Conservation (phyloP, 2,329 filamentous ascomycete species). For the Verticillium tricorpus region DNA sequence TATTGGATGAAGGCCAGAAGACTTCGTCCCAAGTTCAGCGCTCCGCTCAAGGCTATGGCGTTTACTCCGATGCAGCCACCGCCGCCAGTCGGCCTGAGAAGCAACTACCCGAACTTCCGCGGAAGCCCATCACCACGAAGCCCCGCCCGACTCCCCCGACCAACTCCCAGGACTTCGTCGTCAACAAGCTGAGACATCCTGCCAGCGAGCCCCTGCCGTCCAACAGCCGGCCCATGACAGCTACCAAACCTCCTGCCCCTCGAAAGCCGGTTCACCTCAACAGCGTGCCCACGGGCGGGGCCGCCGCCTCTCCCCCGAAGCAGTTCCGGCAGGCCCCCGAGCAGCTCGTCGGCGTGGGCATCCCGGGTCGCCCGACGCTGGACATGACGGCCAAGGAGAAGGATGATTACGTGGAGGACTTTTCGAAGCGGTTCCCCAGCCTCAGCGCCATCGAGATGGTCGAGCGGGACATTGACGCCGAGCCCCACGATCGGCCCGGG, state of each 20-base stretch:
- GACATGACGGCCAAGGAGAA: constrained; percentile 56
- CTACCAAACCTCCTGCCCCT: constrained; percentile 46
- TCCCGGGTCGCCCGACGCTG: constrained; percentile 43
- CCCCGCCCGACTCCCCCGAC: constrained; percentile 21
- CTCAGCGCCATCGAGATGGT: constrained; percentile 83
- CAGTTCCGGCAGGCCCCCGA: constrained; percentile 15
- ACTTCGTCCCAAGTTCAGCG: constrained; percentile 51
- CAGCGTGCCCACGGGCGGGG: constrained; percentile 40
- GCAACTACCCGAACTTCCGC: constrained; percentile 38
- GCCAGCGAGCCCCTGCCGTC: constrained; percentile 20
- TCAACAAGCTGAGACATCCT: constrained; percentile 13
- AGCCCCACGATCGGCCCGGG: constrained; percentile 17
- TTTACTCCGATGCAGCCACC: constrained; percentile 61
- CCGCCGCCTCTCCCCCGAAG: constrained; percentile 14
- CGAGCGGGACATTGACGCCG: constrained; percentile 57
- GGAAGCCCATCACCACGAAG: constrained; percentile 43
- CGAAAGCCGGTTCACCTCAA: constrained; percentile 60
- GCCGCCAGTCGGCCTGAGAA: constrained; percentile 31
- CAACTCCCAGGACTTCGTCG: constrained; percentile 11
- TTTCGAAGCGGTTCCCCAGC: constrained; percentile 83
- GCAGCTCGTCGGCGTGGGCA: constrained; percentile 38
- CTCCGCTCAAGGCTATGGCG: constrained; percentile 86
- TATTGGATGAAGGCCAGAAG: constrained; percentile 73
- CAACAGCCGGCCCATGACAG: constrained; percentile 5
- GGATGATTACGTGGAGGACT: constrained; percentile 64